Percentiles rank a stretch among this genome's conserved stretches.
phyloP scores from a whole-genome alignment of 1,284 basidiomycete genomes.

The Apiotrichum sp. region DNA sequence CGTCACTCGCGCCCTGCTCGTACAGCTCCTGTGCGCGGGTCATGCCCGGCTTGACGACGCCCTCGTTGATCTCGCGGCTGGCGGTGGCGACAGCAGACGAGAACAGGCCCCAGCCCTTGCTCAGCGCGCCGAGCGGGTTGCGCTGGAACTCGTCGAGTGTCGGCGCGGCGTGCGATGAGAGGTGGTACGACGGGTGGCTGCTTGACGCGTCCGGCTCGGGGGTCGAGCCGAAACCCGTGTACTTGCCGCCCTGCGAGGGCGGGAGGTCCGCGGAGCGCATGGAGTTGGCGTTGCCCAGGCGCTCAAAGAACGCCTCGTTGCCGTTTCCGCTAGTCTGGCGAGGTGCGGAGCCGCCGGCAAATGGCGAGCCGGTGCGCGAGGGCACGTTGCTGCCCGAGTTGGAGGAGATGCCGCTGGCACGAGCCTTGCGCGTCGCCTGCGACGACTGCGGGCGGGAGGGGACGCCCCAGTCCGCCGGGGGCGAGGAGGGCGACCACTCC shows the following conservation, averaged over 20 bases:
- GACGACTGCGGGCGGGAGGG: conserved; percentile 37
- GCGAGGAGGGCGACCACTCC: conserved; percentile 39
- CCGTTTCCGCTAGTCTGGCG: conserved; percentile 13
- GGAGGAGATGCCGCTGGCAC: conserved; percentile 21
- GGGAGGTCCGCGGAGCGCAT: conserved; percentile 40
- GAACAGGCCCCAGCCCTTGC: conserved; percentile 48
- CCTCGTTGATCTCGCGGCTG: conserved; percentile 40
- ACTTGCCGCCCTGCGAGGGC: conserved; percentile 46
- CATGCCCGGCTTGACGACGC: conserved; percentile 45
- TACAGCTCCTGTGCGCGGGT: conserved; percentile 29
- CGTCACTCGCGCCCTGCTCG: conserved; percentile 20
- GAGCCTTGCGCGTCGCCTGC: conserved; percentile 43
- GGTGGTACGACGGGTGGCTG: conserved; percentile 35
- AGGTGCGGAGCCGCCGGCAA: not conserved
- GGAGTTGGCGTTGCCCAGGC: conserved; percentile 42
- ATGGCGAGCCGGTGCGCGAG: conserved; percentile 14
- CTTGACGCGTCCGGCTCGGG: conserved; percentile 21
- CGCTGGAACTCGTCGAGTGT: conserved; percentile 43
- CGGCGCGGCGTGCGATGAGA: conserved; percentile 41
- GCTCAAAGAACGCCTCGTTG: conserved; percentile 47
- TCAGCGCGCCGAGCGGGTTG: conserved; percentile 41
- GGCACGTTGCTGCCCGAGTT: conserved; percentile 4
- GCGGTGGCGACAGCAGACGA: conserved; percentile 40
- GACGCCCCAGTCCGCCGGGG: conserved; percentile 25
- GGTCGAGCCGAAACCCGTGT: conserved; percentile 44